Percentiles rank a stretch among this genome's conserved stretches.
phyloP scores from a whole-genome alignment of 305 asterid species.

The Stenogyne calaminthoides region DNA sequence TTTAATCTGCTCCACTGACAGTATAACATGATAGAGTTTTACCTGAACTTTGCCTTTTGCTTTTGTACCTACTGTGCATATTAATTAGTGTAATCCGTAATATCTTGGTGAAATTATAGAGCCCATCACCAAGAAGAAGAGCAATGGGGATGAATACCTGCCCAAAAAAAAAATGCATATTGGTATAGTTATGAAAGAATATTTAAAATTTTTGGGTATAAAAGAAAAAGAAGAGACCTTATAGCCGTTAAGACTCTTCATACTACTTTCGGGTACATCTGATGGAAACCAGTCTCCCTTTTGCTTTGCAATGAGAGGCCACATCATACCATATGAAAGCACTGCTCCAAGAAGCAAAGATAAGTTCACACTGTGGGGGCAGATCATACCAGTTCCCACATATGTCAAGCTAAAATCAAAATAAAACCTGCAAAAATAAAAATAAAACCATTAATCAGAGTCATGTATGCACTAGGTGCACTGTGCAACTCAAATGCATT shows the following conservation, averaged over 20 bases:
- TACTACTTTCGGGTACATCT: slow-evolving; percentile 59
- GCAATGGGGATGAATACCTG: slow-evolving; percentile 81
- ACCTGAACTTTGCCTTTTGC: slow-evolving; percentile 43
- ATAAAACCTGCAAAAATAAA: slow-evolving; percentile 52
- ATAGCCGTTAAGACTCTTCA: slow-evolving; percentile 85
- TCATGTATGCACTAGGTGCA: too few species aligned
- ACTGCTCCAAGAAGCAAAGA: slow-evolving; percentile 81
- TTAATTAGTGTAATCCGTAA: slow-evolving; percentile 42
- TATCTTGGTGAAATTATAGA: slow-evolving; percentile 64
- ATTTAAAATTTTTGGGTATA: background rate
- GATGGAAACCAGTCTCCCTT: slow-evolving; percentile 81
- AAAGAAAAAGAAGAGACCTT: slow-evolving; percentile 42
- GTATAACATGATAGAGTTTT: background rate
- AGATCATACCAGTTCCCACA: slow-evolving; percentile 91
- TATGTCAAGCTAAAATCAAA: slow-evolving; percentile 84
- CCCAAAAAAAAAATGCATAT: background rate
- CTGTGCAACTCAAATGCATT: too few species aligned
- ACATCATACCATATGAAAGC: slow-evolving; percentile 77
- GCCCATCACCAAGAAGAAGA: slow-evolving; percentile 84
- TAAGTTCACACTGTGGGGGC: slow-evolving; percentile 77
- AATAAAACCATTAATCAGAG: background rate
- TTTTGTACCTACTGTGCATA: slow-evolving; percentile 31
- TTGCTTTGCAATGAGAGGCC: slow-evolving; percentile 62
- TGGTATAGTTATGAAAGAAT: too few species aligned
- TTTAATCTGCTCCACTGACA: too few species aligned